Evolutionary conservation across 2,329 filamentous ascomycete genomes (phyloP).

Genomic region (Akanthomyces dipterigenus): DNA sequence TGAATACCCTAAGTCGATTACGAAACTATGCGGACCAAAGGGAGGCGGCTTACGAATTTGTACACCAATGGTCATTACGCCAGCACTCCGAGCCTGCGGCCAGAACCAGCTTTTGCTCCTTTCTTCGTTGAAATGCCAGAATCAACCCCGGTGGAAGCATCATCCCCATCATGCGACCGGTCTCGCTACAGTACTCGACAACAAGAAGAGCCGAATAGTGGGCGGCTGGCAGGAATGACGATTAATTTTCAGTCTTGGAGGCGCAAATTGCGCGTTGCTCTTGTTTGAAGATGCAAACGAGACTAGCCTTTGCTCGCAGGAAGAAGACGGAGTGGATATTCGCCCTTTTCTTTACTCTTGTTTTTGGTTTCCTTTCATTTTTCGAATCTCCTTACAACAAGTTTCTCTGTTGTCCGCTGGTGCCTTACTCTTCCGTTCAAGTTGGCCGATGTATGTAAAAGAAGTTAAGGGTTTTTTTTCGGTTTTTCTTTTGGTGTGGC

Average conservation of each 20-base stretch:
- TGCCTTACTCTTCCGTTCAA: not conserved
- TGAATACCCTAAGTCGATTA: slow-evolving; percentile 18
- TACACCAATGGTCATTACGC: slow-evolving; percentile 4
- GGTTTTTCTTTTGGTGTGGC: not conserved
- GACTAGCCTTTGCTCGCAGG: not conserved
- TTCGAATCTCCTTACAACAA: slow-evolving; percentile 11
- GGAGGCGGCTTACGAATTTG: slow-evolving; percentile 11
- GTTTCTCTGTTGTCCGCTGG: not conserved
- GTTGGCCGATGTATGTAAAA: slow-evolving; percentile 5
- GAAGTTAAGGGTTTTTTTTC: not conserved
- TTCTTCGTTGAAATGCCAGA: not conserved
- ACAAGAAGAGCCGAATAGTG: not conserved
- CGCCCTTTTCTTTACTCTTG: slow-evolving; percentile 4
- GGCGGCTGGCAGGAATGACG: not conserved
- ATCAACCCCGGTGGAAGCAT: not conserved
- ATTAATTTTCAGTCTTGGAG: not conserved
- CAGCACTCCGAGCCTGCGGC: not conserved
- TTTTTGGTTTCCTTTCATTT: slow-evolving; percentile 9
- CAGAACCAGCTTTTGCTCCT: slow-evolving; percentile 1
- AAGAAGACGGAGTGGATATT: slow-evolving; percentile 8
- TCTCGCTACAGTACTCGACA: not conserved
- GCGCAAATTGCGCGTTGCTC: not conserved
- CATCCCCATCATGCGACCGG: slow-evolving; percentile 3
- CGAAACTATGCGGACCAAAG: slow-evolving; percentile 12
- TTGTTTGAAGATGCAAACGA: not conserved